Evolutionary conservation across 164 flowering plant species (phyloP), one percentile per base, ranked within the genome.

Genomic region (Taxillus chinensis): DNA sequence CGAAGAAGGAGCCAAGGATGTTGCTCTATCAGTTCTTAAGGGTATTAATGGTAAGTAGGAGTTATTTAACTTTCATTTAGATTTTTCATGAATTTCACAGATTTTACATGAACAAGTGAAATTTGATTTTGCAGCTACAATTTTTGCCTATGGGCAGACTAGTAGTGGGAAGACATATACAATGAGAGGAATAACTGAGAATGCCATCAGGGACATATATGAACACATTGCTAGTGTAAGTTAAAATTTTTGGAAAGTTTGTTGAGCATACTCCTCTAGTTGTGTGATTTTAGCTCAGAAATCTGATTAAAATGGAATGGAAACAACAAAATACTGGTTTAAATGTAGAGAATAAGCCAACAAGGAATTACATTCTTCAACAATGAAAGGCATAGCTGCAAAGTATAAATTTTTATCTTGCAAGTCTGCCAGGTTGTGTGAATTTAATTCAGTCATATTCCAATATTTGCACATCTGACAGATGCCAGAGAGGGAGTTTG

Each of bases 111-210:
- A 54, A 10, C 42, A 0, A 57, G 45, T 54, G 11, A 27, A 61
- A 14, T 64, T 13, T 51, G 5, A 6, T 62, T 46, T 53, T 74
- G 70, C 82, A 87, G 96, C 96, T 10, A 87, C 96, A 14, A 84
- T 90, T 46, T 90, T 90, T 76, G 93, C 93, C 4, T 90, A 86
- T 70, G 96, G 96, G 62, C 96, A 89, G 69, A 89, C 89, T 55
- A 79, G 92, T 61, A 90, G 96, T 73, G 96, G 96, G 17, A 87
- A 90, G 79, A 90, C 96, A 64, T 86, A 63, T 73, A 90, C 95
- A 62, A 90, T 90, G 96, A 84, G 83, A 73, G 96, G 92, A 64
- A 83, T 90, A 51, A 73, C 87, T 50, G 93, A 84, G 62, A 70
- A 75, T 74, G 90, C 82, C 57, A 66, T 87, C 27, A 79, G 68